Base-by-base conservation (phyloP, 1,284 basidiomycete genomes). In the Hemileia vastatrix region DNA sequence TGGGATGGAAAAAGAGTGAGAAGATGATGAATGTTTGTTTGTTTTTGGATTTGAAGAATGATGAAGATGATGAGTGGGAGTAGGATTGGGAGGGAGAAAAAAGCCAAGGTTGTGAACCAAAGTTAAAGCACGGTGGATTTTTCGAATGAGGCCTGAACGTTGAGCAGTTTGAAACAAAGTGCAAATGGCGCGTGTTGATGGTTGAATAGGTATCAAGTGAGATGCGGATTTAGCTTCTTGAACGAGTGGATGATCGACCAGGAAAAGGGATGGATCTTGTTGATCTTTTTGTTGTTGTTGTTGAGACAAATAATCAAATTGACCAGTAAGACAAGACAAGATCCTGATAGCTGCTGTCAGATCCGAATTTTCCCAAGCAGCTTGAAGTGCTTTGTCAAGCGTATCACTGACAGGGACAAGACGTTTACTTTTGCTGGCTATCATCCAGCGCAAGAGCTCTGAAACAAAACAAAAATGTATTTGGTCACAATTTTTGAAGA, bases 301-400 rank as follows among this genome's bases (percentile, higher is more conserved):
- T n/a, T n/a, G n/a, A n/a, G n/a, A n/a, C n/a, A n/a, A n/a, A n/a
- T n/a, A n/a, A n/a, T n/a, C n/a, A n/a, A n/a, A n/a, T n/a, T n/a
- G n/a, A n/a, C n/a, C n/a, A 18, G 44, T 50, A 6, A 63, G 33
- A 27, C 18, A 15, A n/a, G 47, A 19, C 1, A 63, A n/a, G 13
- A 63, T 23, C 3, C 13, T 0, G 1, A 55, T 47, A 2, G 45
- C 45, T 4, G 21, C 9, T 4, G 31, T 23, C 5, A 63, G 32
- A 43, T 63, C 44, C 18, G 55, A 33, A 33, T 45, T 51, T 43
- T 63, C 51, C 54, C 60, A 63, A 3, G 60, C 54, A 6, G 60
- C 53, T 51, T 63, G 60, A 5, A 56, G 43, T 4, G 60, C 60
- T 44, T 63, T 63, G 24, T 63, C 60, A 23, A 63, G 24, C 4